Evolutionary conservation across 129 eudicot species (phyloP), one percentile per base, ranked within the genome.

Genomic region (Ambrosia artemisiifolia): DNA sequence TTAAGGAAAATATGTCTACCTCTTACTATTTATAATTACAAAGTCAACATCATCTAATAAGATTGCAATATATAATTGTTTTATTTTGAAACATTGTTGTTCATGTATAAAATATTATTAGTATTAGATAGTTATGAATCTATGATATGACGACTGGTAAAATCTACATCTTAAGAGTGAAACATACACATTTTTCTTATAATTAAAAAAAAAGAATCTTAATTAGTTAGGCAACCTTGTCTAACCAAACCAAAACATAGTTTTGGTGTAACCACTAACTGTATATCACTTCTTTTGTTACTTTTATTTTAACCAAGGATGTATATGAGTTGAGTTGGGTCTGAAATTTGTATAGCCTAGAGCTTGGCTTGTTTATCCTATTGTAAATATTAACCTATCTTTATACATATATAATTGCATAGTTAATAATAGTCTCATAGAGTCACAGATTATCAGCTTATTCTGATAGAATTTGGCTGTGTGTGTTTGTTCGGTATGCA

Each of bases 241-340:
- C 77, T 54, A 46, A 67, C 71, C 42, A 67, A 67, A 68, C 75
- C 70, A 65, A 44, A 67, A 36, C 19, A 63, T 32, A 47, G 86
- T 63, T 75, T 75, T 69, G 83, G 84, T 85, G 63, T 71, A 82
- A 75, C 86, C 70, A 82, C 90, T 78, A 53, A 62, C 34, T 38
- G 38, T 67, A 43, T 50, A 46, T 64, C 60, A 47, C 60, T 8
- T 14, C 16, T 3, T 40, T 38, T 38, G 43, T 38, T 38, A 36
- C 55, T 55, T 19, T 56, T 12, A 43, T 43, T 66, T 56, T 57
- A 6, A 71, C 44, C 65, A 38, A 13, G 40, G 42, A 40, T 42
- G 54, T 66, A 11, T 24, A 9, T 59, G 3, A 50, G 12, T 13
- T 13, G 14, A 13, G 43, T n/a, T 3, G 33, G n/a, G 40, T 35